Evolutionary conservation across 208 protist species (phyloP).

Genomic region (Jaenimonas drosophilae): DNA sequence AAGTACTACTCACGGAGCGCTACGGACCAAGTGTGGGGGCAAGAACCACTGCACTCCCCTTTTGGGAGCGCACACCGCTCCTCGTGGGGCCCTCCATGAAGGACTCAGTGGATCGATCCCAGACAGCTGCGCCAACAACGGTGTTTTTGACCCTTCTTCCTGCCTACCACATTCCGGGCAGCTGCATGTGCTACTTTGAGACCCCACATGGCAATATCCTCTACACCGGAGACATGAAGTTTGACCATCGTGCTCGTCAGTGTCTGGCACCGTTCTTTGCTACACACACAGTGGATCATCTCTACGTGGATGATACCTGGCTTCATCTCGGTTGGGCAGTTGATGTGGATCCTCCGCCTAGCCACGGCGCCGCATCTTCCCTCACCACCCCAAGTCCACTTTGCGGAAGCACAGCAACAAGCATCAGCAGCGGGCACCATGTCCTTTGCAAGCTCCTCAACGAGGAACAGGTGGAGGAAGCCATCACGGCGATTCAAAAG

Average conservation of each 20-base stretch:
- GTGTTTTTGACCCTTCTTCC: conserved; percentile 44
- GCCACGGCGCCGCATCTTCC: not conserved
- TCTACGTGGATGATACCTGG: conserved; percentile 83
- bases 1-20: conserved; percentile 30
- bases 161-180: conserved; percentile 68
- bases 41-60: not conserved
- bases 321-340: conserved; percentile 38
- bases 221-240: conserved; percentile 82
- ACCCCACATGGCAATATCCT: conserved; percentile 37
- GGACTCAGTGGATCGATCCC: not conserved
- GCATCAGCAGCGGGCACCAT: conserved; percentile 5
- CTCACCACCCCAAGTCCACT: not conserved
- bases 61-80: conserved; percentile 4
- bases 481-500: conserved; percentile 53
- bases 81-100: not conserved
- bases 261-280: conserved; percentile 34
- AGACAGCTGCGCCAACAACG: not conserved
- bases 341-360: not conserved
- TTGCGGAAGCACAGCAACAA: not conserved
- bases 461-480: conserved; percentile 39
- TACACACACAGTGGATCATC: conserved; percentile 51
- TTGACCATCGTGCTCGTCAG: conserved; percentile 11
- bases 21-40: conserved; percentile 12
- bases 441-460: conserved; percentile 60
- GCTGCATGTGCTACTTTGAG: conserved; percentile 69